phyloP scores from a whole-genome alignment of 2,329 filamentous ascomycete genomes.

The Colletotrichum sp. region DNA sequence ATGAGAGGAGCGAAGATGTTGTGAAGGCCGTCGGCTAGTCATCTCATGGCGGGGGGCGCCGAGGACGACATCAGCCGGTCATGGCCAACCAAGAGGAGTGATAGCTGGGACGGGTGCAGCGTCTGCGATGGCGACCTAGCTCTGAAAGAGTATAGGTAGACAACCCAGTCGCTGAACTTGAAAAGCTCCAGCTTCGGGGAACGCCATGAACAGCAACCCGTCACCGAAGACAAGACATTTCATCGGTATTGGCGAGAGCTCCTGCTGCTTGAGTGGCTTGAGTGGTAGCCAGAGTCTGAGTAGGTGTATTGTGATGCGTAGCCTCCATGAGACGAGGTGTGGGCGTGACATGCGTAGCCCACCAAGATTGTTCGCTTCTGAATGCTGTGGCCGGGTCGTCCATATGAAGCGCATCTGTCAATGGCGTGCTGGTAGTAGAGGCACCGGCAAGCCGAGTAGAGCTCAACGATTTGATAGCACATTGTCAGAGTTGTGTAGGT shows the following conservation, averaged over 20 bases:
- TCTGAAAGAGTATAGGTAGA: constrained; percentile 54
- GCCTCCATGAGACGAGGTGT: constrained; percentile 45
- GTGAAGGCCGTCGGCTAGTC: background rate
- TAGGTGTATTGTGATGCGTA: constrained; percentile 47
- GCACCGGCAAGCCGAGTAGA: constrained; percentile 86
- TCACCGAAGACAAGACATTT: constrained; percentile 58
- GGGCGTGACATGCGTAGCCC: constrained; percentile 76
- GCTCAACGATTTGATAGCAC: constrained; percentile 88
- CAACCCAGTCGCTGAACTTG: constrained; percentile 49
- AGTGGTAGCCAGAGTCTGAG: constrained; percentile 61
- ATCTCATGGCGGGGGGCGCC: constrained; percentile 30
- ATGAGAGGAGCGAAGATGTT: background rate
- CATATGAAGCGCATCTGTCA: constrained; percentile 80
- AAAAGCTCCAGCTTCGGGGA: constrained; percentile 46
- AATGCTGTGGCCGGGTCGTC: constrained; percentile 72
- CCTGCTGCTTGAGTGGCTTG: constrained; percentile 49
- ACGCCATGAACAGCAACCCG: constrained; percentile 47
- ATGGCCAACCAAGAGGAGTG: constrained; percentile 52
- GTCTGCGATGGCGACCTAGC: constrained; percentile 34
- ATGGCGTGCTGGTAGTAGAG: constrained; percentile 88
- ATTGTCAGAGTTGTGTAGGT: constrained; percentile 51
- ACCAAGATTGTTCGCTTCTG: constrained; percentile 81
- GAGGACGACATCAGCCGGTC: constrained; percentile 45
- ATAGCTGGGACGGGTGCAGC: constrained; percentile 52
- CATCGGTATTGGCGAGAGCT: constrained; percentile 51